Evolutionary conservation across 768 basidiomycete genomes (phyloP).

Genomic region (Suillus variegatus): DNA sequence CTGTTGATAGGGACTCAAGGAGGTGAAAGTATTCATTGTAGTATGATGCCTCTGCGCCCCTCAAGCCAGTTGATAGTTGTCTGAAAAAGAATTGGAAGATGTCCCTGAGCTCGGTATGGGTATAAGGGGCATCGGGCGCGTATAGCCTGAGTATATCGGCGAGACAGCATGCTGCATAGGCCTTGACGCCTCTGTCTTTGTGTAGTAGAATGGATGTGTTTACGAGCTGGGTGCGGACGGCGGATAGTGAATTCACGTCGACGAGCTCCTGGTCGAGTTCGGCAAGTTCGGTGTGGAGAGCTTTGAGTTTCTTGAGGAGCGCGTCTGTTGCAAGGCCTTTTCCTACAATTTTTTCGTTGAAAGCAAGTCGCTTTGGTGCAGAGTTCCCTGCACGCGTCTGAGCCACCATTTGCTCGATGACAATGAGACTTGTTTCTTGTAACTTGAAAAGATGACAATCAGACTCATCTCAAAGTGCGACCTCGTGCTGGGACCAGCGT

Average conservation of each 20-base stretch:
- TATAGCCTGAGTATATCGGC: conserved; percentile 92
- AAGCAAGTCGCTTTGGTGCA: conserved; percentile 63
- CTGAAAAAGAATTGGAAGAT: conserved; percentile 97
- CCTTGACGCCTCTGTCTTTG: conserved; percentile 96
- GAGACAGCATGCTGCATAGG: conserved; percentile 90
- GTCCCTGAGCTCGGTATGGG: conserved; percentile 83
- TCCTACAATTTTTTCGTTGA: conserved; percentile 79
- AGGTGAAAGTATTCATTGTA: conserved; percentile 94
- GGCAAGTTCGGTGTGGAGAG: conserved; percentile 74
- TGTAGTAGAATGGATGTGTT: conserved; percentile 81
- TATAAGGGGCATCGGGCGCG: conserved; percentile 97
- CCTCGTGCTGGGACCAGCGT: not conserved
- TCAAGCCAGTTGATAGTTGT: conserved; percentile 77
- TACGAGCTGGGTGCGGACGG: conserved; percentile 79
- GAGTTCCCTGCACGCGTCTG: conserved; percentile 64
- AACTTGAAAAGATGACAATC: conserved; percentile 1
- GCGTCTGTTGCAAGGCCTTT: conserved; percentile 80
- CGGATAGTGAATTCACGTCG: conserved; percentile 69
- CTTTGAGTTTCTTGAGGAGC: conserved; percentile 83
- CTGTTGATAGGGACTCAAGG: conserved; percentile 90
- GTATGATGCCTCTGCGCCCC: conserved; percentile 77
- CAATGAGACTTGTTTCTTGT: conserved; percentile 2
- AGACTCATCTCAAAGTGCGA: not conserved
- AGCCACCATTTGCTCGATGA: conserved; percentile 58
- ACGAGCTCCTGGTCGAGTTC: conserved; percentile 86